Evolutionary conservation across 768 basidiomycete genomes (phyloP).

Genomic region (Tephrocybe sp.): DNA sequence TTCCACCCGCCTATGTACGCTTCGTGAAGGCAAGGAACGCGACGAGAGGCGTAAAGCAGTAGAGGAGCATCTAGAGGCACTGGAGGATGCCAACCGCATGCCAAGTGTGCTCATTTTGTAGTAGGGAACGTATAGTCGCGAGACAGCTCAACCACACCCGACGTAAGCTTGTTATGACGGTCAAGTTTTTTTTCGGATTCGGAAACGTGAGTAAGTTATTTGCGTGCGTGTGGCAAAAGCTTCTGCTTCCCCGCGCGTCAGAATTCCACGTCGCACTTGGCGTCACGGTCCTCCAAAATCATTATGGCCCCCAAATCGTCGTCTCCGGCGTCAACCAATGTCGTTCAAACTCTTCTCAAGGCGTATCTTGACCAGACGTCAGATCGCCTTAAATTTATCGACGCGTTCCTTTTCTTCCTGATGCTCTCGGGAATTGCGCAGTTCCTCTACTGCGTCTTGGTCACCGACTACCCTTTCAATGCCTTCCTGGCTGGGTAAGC

Average conservation of each 20-base stretch:
- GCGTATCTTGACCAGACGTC: slow-evolving; percentile 79
- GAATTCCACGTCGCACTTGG: slow-evolving; percentile 31
- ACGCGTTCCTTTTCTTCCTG: slow-evolving; percentile 88
- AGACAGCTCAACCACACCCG: slow-evolving; percentile 7
- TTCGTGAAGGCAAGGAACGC: slow-evolving; percentile 26
- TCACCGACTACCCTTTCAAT: slow-evolving; percentile 96
- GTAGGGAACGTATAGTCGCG: neutral
- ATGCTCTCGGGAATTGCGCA: slow-evolving; percentile 88
- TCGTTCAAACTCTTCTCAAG: slow-evolving; percentile 61
- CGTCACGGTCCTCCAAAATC: slow-evolving; percentile 13
- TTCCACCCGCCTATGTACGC: slow-evolving; percentile 47
- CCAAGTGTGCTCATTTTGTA: slow-evolving; percentile 25
- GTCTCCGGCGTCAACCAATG: slow-evolving; percentile 29
- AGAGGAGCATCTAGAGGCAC: slow-evolving; percentile 14
- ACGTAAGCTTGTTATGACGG: slow-evolving; percentile 6
- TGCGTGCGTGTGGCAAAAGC: slow-evolving; percentile 30
- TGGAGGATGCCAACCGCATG: slow-evolving; percentile 26
- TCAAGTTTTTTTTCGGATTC: slow-evolving; percentile 11
- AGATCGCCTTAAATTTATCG: slow-evolving; percentile 88
- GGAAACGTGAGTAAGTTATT: slow-evolving; percentile 11
- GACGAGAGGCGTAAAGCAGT: slow-evolving; percentile 21
- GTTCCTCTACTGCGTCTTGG: slow-evolving; percentile 87
- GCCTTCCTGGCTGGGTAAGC: slow-evolving; percentile 94
- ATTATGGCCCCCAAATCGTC: slow-evolving; percentile 33
- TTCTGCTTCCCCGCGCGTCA: slow-evolving; percentile 18